Conservation (phyloP, 78 protist species). For the Monosiga brevicollis region DNA sequence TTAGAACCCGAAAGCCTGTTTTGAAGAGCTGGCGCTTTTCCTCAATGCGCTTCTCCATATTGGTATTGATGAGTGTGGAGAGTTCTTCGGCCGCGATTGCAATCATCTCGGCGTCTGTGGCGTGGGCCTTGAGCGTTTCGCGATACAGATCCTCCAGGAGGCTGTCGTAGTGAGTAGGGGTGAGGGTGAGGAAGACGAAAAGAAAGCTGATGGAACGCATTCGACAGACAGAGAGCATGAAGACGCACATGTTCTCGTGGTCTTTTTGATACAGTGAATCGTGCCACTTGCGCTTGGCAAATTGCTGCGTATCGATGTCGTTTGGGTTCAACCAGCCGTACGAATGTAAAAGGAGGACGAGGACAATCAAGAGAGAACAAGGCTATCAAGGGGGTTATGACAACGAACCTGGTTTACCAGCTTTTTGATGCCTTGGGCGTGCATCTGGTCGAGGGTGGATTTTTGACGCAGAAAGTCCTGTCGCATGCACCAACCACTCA, state of each 20-base stretch:
- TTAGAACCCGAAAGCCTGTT: not conserved
- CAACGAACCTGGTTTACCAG: too few relatives aligned
- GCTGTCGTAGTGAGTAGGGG: not conserved
- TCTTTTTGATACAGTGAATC: not conserved
- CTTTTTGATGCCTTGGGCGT: too few relatives aligned
- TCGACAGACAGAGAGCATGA: not conserved
- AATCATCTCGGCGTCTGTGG: not conserved
- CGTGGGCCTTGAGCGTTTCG: not conserved
- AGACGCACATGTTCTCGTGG: not conserved
- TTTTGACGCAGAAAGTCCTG: too few relatives aligned
- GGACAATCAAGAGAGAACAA: too few relatives aligned
- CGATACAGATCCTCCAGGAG: not conserved
- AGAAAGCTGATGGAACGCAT: not conserved
- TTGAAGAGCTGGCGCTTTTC: not conserved
- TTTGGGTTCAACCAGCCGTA: too few relatives aligned
- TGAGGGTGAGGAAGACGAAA: not conserved
- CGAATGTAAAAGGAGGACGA: too few relatives aligned
- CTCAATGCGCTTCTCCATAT: not conserved
- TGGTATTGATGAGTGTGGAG: not conserved
- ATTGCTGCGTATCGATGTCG: too few relatives aligned
- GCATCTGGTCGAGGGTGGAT: too few relatives aligned
- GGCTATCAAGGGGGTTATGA: too few relatives aligned
- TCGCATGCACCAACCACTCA: too few relatives aligned
- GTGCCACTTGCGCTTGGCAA: not conserved
- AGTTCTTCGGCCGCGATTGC: not conserved